Base-by-base conservation (phyloP, 441 rosid genomes). In the Hura crepitans region DNA sequence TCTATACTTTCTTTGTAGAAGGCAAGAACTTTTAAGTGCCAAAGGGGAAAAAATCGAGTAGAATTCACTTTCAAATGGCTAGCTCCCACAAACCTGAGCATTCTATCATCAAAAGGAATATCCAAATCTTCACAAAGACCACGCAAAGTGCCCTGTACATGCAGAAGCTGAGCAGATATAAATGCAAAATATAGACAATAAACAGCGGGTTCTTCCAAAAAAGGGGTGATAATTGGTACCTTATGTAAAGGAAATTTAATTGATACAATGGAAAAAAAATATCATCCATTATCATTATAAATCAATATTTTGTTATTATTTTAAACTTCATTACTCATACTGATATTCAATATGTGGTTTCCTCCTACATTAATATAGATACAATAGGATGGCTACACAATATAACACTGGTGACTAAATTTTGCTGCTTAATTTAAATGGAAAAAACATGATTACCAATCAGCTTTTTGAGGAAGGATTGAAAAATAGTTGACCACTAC, bases 51-150 rank as follows among this genome's bases (percentile, higher is more conserved):
- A 33, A 4, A 20, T 25, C 35, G 18, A 53, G 25, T 0, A 47
- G 23, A 35, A 42, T 18, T 2, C 55, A 54, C 35, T 54, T 65
- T 66, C 68, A 45, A 66, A 62, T 27, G 50, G 49, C 20, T 37
- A 14, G 47, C 2, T 62, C 71, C 60, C 30, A 59, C 82, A 72
- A 72, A 84, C 91, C 81, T 88, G 67, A 91, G 96, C 96, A 89
- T 93, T 63, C 87, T 66, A n/a, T 84, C 68, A 72, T 91, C 89
- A 78, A 85, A 91, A 66, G 94, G 97, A 78, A 93, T 86, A 66
- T 78, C 84, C 81, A 93, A 76, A 56, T 91, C 94, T 80, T 89
- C 81, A 74, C 97, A 93, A 72, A 93, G 93, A 74, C 84, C 81
- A 27, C 80, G 84, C 55, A 91, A 79, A 45, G 93, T 85, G 62